phyloP scores from a whole-genome alignment of 1,284 basidiomycete species.

The Trametes versicolor region DNA sequence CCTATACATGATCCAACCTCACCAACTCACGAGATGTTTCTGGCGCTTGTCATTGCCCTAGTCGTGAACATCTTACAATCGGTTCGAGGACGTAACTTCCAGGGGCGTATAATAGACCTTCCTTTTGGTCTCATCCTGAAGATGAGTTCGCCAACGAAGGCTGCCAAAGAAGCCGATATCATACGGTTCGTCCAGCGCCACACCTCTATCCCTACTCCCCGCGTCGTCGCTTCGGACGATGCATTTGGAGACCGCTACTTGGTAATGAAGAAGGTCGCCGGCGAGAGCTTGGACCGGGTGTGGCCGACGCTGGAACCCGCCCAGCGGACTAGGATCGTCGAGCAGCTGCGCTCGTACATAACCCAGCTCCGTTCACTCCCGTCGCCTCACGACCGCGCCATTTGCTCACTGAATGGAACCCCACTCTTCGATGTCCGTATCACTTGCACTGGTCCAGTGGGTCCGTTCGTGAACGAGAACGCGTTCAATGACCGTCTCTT shows the following conservation, averaged over 20 bases:
- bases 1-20: not conserved
- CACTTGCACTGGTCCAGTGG: not conserved
- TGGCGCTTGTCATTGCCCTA: not conserved
- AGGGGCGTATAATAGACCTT: not conserved
- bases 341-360: constrained; percentile 13
- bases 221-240: constrained; percentile 1
- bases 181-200: constrained; percentile 13
- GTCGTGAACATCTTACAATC: not conserved
- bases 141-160: not conserved
- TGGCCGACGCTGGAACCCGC: not conserved
- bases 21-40: not conserved
- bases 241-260: not conserved
- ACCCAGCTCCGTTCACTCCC: constrained; percentile 7
- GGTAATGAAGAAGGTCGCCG: constrained; percentile 9
- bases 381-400: not conserved
- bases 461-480: constrained; percentile 10
- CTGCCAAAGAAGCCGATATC: constrained; percentile 8
- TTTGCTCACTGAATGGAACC: constrained; percentile 1
- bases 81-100: not conserved
- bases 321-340: not conserved
- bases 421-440: constrained; percentile 9
- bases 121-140: constrained; percentile 14
- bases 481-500: constrained; percentile 15
- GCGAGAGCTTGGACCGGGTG: not conserved
- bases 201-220: constrained; percentile 10